Base-by-base conservation (phyloP, 768 basidiomycete genomes). In the Suillus paluster region DNA sequence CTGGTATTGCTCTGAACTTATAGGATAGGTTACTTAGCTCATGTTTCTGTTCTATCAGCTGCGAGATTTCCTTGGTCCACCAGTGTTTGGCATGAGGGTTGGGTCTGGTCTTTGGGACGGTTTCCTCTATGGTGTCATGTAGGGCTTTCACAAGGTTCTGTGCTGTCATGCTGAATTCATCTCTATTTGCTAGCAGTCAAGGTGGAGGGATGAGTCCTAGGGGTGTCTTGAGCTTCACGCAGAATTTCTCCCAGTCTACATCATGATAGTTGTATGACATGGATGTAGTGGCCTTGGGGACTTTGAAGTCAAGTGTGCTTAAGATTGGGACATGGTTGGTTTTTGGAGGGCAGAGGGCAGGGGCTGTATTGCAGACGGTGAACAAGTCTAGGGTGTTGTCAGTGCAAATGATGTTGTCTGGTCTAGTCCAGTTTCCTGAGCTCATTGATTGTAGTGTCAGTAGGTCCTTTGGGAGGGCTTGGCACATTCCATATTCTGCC, bases 251-350 rank as follows among this genome's bases (percentile, higher is more conserved):
- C 71, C 72, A 76, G 52, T 74, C 68, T 5, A 61, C 59, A 1
- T 23, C 59, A 2, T 61, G 52, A 60, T 65, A 79, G 62, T 76
- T 71, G 11, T 50, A 56, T 4, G 39, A 11, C 1, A 57, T 62
- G 14, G 50, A 25, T 2, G n/a, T 8, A 0, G 56, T 15, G 2
- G 57, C 27, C 8, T 33, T 5, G 5, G 63, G 21, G 1, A 66
- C 12, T 1, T 60, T 41, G 1, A 76, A 21, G 4, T 73, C 68
- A 0, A 80, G 5, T 2, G 44, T 48, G 0, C 68, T 73, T 11
- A 70, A 23, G 2, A 80, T 70, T 0, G 76, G 77, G 11, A 76
- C 64, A 49, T 80, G 78, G 67, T 80, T 77, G 0, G 77, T 70
- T 0, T 63, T 61, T 0, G 66, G 58, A 1, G 70, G 71, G 0